Conservation (phyloP, 768 basidiomycete genomes). For the Infundibulicybe gibba region DNA sequence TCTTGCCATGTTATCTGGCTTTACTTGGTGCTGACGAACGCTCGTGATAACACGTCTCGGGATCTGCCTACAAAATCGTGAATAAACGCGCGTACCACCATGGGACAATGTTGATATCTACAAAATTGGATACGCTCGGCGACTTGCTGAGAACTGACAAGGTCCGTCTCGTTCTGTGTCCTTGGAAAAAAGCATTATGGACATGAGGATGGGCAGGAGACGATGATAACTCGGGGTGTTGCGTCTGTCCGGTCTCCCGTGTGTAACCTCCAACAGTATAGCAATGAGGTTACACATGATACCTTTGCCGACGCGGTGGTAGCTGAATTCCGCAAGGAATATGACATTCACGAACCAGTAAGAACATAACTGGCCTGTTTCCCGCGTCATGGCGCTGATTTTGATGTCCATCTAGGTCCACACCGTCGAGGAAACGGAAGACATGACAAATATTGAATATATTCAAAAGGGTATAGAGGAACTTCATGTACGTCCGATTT, state of each 20-base stretch:
- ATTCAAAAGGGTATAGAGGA: constrained; percentile 71
- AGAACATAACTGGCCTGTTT: neutral
- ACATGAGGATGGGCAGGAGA: constrained; percentile 41
- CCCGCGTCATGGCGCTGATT: neutral
- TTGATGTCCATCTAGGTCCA: constrained; percentile 24
- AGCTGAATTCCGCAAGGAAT: constrained; percentile 61
- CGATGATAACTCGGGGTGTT: constrained; percentile 82
- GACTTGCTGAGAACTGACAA: constrained; percentile 65
- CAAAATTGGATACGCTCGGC: constrained; percentile 67
- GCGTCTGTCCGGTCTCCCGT: constrained; percentile 93
- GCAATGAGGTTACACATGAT: constrained; percentile 54
- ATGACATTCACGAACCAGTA: constrained; percentile 33
- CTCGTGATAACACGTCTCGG: constrained; percentile 69
- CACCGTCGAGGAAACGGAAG: constrained; percentile 41
- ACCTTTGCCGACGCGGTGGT: constrained; percentile 68
- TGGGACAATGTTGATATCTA: constrained; percentile 96
- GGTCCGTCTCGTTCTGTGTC: constrained; percentile 32
- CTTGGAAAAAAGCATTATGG: neutral
- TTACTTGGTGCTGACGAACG: constrained; percentile 11
- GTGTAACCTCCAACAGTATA: constrained; percentile 67
- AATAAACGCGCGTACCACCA: constrained; percentile 93
- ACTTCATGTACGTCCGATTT: constrained; percentile 52
- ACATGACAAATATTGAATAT: constrained; percentile 45
- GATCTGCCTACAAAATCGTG: constrained; percentile 96
- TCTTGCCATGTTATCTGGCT: neutral